Percentiles rank a stretch among this genome's conserved stretches.
These are phyloP conservation scores for Penicillium alfredii DNA, from an alignment of 495 filamentous ascomycete species.

Conservation along the genomic window DNA sequence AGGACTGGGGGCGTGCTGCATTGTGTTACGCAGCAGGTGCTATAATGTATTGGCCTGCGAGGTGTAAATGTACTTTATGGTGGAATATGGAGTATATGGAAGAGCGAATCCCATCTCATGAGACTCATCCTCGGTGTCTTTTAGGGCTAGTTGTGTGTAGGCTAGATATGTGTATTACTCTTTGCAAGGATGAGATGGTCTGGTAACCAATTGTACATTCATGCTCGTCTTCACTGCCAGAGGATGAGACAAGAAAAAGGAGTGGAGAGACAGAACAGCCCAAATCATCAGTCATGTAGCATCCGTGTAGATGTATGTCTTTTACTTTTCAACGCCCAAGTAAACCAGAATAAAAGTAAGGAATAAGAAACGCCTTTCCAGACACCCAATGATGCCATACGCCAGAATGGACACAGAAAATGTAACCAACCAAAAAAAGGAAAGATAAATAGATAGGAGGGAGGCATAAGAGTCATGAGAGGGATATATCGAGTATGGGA, in stretches of 20 bases:
- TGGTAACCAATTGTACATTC: no score
- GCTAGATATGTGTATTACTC: no score
- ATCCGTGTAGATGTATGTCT: slow-evolving; percentile 11
- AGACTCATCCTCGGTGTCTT: no score
- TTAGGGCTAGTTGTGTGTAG: no score
- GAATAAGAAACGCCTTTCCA: background rate
- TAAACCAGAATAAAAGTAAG: background rate
- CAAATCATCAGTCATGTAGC: slow-evolving; percentile 5
- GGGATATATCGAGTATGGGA: no score
- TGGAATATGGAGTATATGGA: background rate
- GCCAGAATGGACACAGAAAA: background rate
- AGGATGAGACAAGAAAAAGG: slow-evolving; percentile 1
- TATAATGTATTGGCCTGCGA: slow-evolving; percentile 10
- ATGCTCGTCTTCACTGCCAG: no score
- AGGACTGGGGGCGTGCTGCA: slow-evolving; percentile 30
- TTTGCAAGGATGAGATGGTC: no score
- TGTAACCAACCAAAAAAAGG: slow-evolving; percentile 1
- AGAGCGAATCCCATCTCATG: slow-evolving; percentile 1
- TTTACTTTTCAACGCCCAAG: no score
- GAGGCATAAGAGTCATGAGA: no score
- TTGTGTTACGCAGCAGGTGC: slow-evolving; percentile 32
- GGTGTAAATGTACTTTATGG: no score
- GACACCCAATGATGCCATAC: background rate
- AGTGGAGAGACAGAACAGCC: background rate
- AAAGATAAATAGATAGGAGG: no score